A percentile compares a stretch with the other conserved stretches of the same genome.
Evolutionary conservation across 805 yeast species (phyloP).

Genomic region (Diddensiella transvaalensis): DNA sequence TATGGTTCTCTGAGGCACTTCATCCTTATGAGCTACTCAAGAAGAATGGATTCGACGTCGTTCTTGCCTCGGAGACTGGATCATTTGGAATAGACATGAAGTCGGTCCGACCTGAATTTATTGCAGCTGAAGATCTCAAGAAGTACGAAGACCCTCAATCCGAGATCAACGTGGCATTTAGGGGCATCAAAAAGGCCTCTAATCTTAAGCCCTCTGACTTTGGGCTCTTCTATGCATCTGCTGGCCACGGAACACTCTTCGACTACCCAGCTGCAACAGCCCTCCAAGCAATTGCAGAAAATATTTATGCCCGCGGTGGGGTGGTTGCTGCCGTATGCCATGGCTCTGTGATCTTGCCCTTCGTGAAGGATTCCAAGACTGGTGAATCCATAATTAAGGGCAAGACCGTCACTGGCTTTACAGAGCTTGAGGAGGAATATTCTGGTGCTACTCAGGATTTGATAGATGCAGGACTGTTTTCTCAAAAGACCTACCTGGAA

Average conservation of each 20-base stretch:
- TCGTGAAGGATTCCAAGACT: slow-evolving; percentile 37
- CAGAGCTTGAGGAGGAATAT: slow-evolving; percentile 49
- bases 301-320: slow-evolving; percentile 49
- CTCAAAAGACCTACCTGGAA: slow-evolving; percentile 40
- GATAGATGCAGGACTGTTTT: slow-evolving; percentile 29
- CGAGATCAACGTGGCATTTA: slow-evolving; percentile 39
- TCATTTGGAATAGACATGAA: slow-evolving; percentile 55
- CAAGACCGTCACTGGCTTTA: slow-evolving; percentile 57
- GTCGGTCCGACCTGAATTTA: slow-evolving; percentile 8
- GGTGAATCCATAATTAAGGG: slow-evolving; percentile 49
- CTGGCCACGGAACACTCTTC: slow-evolving; percentile 59
- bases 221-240: slow-evolving; percentile 56
- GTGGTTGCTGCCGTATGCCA: slow-evolving; percentile 64
- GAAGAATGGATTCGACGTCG: slow-evolving; percentile 49
- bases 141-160: slow-evolving; percentile 39
- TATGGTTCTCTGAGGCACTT: slow-evolving; percentile 53
- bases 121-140: slow-evolving; percentile 43
- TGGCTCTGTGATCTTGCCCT: slow-evolving; percentile 57
- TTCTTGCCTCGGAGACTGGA: slow-evolving; percentile 58
- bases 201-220: slow-evolving; percentile 48
- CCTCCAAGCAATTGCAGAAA: slow-evolving; percentile 44
- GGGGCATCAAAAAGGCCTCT: slow-evolving; percentile 45
- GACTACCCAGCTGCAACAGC: slow-evolving; percentile 53
- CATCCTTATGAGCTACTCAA: slow-evolving; percentile 53
- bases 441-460: slow-evolving; percentile 32